Conservation (phyloP, 179 eudicot genomes). For the Corrigiola litoralis region DNA sequence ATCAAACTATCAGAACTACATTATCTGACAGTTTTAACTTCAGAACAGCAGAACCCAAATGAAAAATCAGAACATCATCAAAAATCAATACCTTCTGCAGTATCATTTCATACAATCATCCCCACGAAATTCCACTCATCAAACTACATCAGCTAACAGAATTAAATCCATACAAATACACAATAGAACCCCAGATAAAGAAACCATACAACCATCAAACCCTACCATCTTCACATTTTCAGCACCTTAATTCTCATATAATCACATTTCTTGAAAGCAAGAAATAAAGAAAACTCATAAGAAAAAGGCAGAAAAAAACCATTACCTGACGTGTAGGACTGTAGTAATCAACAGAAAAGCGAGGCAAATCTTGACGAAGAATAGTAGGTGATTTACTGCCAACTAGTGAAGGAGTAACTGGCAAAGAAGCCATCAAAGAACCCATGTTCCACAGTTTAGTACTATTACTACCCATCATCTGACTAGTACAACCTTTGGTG, state of each 20-base stretch:
- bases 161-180: no score
- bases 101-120: no score
- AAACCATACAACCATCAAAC: no score
- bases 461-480: not conserved
- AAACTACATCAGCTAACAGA: no score
- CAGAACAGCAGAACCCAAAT: not conserved
- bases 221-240: no score
- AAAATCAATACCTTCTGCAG: not conserved
- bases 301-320: not conserved
- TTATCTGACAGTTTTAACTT: no score
- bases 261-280: no score
- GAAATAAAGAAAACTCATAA: not conserved
- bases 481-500: not conserved
- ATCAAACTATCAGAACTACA: not conserved
- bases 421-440: slow-evolving; percentile 16
- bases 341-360: slow-evolving; percentile 9
- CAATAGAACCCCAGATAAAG: no score
- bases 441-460: slow-evolving; percentile 24
- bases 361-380: slow-evolving; percentile 17
- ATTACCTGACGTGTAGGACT: no score
- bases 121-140: not conserved
- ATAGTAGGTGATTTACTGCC: slow-evolving; percentile 3
- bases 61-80: not conserved
- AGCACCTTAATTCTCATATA: no score
- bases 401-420: slow-evolving; percentile 16